Percentiles rank a stretch among this genome's conserved stretches.
Conservation (phyloP, 805 yeast genomes). For the Torulaspora maleeae region DNA sequence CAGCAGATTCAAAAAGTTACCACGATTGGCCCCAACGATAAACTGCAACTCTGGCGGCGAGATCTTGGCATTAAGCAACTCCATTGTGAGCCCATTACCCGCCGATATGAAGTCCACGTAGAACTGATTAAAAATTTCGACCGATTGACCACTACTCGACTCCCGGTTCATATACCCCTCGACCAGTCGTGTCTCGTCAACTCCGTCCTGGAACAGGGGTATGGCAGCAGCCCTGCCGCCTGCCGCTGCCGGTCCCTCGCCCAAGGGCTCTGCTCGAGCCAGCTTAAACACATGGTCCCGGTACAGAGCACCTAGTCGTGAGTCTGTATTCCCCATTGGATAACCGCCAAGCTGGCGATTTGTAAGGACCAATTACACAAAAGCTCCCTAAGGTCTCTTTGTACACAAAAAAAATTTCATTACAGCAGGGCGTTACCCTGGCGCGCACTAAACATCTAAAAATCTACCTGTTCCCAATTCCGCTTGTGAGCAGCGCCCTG, state of each 20-base stretch:
- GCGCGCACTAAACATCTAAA: constrained; percentile 1
- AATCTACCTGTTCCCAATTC: constrained; percentile 18
- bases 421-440: neutral
- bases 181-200: constrained; percentile 28
- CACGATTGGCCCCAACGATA: constrained; percentile 53
- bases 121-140: constrained; percentile 40
- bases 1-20: constrained; percentile 54
- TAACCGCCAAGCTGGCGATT: neutral
- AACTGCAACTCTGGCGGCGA: constrained; percentile 54
- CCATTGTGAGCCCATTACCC: constrained; percentile 17
- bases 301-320: constrained; percentile 47
- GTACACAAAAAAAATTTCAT: neutral
- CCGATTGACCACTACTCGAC: constrained; percentile 7
- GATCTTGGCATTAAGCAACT: constrained; percentile 41
- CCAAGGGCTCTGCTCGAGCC: constrained; percentile 14
- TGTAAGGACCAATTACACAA: neutral
- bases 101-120: constrained; percentile 21
- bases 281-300: constrained; percentile 45
- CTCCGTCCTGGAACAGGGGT: constrained; percentile 16
- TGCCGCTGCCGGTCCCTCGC: neutral
- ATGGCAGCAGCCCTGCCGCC: constrained; percentile 22
- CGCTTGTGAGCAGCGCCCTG: constrained; percentile 13
- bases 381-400: neutral
- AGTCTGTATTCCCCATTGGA: constrained; percentile 70
- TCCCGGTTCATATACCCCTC: constrained; percentile 24